Evolutionary conservation across 78 protist species (phyloP), one percentile per base, ranked within the genome.

Genomic region (Pigoraptor vietnamica): DNA sequence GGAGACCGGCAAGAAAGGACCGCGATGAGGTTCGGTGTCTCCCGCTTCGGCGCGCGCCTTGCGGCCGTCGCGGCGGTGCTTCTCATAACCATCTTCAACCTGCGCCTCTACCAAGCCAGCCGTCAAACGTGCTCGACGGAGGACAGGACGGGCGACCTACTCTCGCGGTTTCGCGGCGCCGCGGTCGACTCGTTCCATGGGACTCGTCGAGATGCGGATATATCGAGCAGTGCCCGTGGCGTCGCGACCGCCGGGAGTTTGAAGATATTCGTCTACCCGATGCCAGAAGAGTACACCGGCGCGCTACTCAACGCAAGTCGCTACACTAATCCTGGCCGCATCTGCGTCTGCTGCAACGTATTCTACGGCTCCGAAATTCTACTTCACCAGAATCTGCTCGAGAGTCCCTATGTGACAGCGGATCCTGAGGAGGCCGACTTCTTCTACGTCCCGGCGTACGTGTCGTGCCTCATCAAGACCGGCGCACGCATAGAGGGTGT

Each of bases 361-460:
- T 6, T 6, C 67, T 6, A 48, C 67, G 67, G 67, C 14, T 21
- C 67, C 6, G 67, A 48, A 6, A 14, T 48, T 14, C 29, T 14
- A 6, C 6, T 90, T 32, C 88, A 90, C 32, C 87, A 89, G 48
- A 0, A 0, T 36, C 88, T 90, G 40, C 67, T 90, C n/a, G 24
- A 39, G 24, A 32, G 37, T 1, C 56, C 88, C 23, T 39, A n/a
- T 35, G 37, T 35, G 36, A 67, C 87, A 24, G 29, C 36, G 40
- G 55, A 37, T 0, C 33, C 79, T 0, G 56, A 0, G 1, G 39
- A 39, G 19, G 92, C 92, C 21, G 89, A 81, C 40, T 82, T 19
- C 24, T 90, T 82, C 81, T 90, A 82, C 89, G 40, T 82, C 9
- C 92, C 92, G 9, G 1, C 23, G 24, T 82, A 90, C 34, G 1